These are phyloP conservation scores for Penicillium glabrum DNA, from an alignment of 2,329 filamentous ascomycete species.

Conservation along the genomic window DNA sequence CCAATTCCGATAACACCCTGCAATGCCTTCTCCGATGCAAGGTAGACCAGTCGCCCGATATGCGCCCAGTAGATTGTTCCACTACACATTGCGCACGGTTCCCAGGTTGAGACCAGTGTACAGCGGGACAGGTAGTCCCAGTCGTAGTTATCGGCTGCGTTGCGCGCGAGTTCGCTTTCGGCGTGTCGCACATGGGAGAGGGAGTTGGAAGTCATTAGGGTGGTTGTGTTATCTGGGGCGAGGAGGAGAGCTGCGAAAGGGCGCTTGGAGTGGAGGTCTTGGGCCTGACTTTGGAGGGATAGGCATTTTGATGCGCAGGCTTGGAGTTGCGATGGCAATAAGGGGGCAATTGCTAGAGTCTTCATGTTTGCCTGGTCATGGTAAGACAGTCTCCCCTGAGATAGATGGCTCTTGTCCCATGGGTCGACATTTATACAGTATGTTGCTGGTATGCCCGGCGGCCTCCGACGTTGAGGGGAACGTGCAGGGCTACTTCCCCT, in stretches of 20 bases:
- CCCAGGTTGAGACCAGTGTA: slow-evolving; percentile 55
- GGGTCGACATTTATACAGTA: neutral
- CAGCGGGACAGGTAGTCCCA: slow-evolving; percentile 51
- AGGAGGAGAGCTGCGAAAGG: slow-evolving; percentile 53
- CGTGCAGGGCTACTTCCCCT: neutral
- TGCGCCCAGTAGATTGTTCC: slow-evolving; percentile 54
- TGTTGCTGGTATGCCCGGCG: slow-evolving; percentile 7
- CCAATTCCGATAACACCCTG: slow-evolving; percentile 47
- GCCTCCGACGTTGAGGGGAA: slow-evolving; percentile 14
- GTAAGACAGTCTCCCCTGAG: neutral
- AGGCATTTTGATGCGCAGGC: slow-evolving; percentile 43
- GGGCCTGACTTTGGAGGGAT: slow-evolving; percentile 44
- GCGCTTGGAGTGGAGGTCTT: slow-evolving; percentile 46
- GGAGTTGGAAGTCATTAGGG: slow-evolving; percentile 51
- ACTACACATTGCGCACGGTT: slow-evolving; percentile 56
- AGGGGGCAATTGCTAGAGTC: slow-evolving; percentile 12
- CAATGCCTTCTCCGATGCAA: slow-evolving; percentile 50
- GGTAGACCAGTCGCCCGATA: slow-evolving; percentile 54
- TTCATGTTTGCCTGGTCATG: neutral
- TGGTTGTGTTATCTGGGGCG: slow-evolving; percentile 51
- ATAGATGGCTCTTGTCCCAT: neutral
- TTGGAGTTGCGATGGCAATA: slow-evolving; percentile 42
- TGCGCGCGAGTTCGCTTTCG: slow-evolving; percentile 51
- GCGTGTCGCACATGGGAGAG: slow-evolving; percentile 56
- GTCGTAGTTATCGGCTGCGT: slow-evolving; percentile 51